These are phyloP conservation scores for Lunasporangiospora selenospora DNA, from an alignment of 192 early-diverging fungal species.

Conservation along the genomic window DNA sequence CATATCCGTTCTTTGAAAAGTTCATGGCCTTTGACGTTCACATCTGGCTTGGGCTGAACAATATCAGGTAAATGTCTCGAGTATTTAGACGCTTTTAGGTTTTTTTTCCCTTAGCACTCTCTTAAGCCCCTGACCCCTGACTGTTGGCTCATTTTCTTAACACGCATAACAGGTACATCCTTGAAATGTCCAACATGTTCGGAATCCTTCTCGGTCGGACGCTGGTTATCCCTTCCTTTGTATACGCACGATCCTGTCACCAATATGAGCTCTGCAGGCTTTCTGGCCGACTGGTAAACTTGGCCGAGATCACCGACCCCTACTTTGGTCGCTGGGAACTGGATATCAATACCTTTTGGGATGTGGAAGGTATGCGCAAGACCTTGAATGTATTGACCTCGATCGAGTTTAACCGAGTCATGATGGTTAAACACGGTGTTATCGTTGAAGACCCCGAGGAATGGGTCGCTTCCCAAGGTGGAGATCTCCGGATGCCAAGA, in stretches of 20 bases:
- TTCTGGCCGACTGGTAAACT: neutral
- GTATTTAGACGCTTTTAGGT: too few relatives aligned
- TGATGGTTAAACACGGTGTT: constrained; percentile 8
- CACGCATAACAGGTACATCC: too few relatives aligned
- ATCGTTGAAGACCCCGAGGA: constrained; percentile 9
- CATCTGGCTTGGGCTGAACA: neutral
- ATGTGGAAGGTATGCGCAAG: constrained; percentile 3
- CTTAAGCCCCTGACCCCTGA: too few relatives aligned
- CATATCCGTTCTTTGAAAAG: constrained; percentile 14
- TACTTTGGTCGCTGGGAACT: constrained; percentile 7
- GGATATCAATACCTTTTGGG: constrained; percentile 3
- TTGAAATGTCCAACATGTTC: too few relatives aligned
- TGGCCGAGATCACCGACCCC: constrained; percentile 1
- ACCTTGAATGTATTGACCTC: constrained; percentile 12
- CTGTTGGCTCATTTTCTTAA: too few relatives aligned
- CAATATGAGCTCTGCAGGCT: too few relatives aligned
- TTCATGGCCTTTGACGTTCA: neutral
- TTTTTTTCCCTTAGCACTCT: too few relatives aligned
- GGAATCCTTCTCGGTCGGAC: too few relatives aligned
- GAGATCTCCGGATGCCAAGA: constrained; percentile 10
- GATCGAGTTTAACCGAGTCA: constrained; percentile 8
- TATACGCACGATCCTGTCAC: too few relatives aligned
- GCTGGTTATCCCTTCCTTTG: too few relatives aligned
- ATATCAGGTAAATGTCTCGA: neutral
- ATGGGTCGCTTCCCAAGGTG: constrained; percentile 3